Evolutionary conservation across 768 basidiomycete species (phyloP).

Genomic region (Boletus vermiculosoides): DNA sequence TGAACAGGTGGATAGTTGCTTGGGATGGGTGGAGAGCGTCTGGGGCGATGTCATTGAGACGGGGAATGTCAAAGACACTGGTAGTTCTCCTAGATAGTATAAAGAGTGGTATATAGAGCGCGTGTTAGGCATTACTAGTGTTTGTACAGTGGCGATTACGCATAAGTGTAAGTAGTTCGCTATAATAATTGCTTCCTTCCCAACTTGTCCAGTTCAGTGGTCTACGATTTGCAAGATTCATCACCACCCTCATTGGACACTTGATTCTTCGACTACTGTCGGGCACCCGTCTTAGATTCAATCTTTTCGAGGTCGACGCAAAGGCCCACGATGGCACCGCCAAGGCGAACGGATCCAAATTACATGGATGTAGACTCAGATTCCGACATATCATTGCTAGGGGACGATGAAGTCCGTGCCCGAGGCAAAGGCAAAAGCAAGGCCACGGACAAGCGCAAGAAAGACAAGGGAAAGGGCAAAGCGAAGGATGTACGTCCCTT

Average conservation of each 20-base stretch:
- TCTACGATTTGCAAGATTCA: no score
- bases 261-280: neutral
- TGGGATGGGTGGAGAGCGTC: constrained; percentile 55
- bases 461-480: constrained; percentile 48
- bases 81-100: neutral
- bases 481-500: constrained; percentile 31
- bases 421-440: constrained; percentile 61
- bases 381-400: constrained; percentile 66
- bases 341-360: constrained; percentile 27
- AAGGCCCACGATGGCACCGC: constrained; percentile 23
- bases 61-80: neutral
- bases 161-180: neutral
- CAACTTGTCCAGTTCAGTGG: neutral
- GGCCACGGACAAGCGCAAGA: constrained; percentile 48
- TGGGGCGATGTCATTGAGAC: constrained; percentile 48
- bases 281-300: neutral
- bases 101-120: neutral
- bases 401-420: constrained; percentile 45
- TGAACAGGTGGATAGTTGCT: constrained; percentile 37
- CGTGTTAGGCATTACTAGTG: neutral
- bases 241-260: neutral
- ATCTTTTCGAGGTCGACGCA: neutral
- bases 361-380: constrained; percentile 66
- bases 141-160: neutral
- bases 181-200: neutral